Percentiles rank a stretch among this genome's conserved stretches.
Evolutionary conservation across 2,329 filamentous ascomycete genomes (phyloP).

Genomic region (Colletotrichum endophyticum): DNA sequence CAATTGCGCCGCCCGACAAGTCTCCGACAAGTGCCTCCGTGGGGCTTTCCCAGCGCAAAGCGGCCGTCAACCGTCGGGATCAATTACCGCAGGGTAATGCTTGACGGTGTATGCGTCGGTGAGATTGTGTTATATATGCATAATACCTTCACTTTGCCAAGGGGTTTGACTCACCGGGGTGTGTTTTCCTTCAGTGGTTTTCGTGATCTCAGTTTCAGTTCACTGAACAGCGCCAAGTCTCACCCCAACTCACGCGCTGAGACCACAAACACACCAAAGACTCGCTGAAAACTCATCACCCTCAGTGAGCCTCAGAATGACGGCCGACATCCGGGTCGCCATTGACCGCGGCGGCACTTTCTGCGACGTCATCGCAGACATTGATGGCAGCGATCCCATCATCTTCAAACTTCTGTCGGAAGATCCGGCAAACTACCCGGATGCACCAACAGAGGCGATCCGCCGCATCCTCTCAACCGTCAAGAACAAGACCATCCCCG

Average conservation of each 20-base stretch:
- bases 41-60: background rate
- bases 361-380: slow-evolving; percentile 72
- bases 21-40: background rate
- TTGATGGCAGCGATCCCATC: slow-evolving; percentile 70
- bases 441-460: slow-evolving; percentile 75
- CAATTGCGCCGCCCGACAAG: background rate
- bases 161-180: background rate
- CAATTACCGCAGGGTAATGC: background rate
- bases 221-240: background rate
- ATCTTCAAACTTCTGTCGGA: slow-evolving; percentile 79
- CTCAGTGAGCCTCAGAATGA: background rate
- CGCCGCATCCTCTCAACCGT: slow-evolving; percentile 68
- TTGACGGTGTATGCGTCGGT: background rate
- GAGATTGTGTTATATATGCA: background rate
- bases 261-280: background rate
- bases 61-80: background rate
- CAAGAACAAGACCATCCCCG: slow-evolving; percentile 60
- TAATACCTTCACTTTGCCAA: background rate
- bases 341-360: slow-evolving; percentile 74
- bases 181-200: background rate
- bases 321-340: slow-evolving; percentile 30
- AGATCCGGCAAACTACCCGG: slow-evolving; percentile 72
- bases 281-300: background rate
- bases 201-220: background rate
- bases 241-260: background rate